These are phyloP conservation scores for Dioszegia hungarica DNA, from an alignment of 768 basidiomycete genomes.

Conservation along the genomic window DNA sequence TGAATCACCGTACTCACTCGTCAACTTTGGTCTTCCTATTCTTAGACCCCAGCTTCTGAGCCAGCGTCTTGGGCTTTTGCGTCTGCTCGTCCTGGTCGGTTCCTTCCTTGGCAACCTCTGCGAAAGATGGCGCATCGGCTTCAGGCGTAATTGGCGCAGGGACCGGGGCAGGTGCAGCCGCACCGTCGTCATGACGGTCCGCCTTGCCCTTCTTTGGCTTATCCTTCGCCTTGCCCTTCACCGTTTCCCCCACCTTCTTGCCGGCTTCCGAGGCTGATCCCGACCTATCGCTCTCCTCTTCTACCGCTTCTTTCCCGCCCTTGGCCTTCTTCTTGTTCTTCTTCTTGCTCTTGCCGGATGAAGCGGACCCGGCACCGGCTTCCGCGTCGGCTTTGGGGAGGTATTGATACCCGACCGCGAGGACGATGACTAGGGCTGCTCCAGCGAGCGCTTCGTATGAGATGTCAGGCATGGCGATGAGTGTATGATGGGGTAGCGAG, in stretches of 20 bases:
- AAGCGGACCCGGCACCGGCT: background rate
- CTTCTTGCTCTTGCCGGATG: slow-evolving; percentile 19
- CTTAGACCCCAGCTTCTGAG: slow-evolving; percentile 37
- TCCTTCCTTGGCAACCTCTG: background rate
- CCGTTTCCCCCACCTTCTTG: background rate
- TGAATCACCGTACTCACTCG: slow-evolving; percentile 25
- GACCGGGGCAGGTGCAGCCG: background rate
- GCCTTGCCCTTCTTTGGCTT: background rate
- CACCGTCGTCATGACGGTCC: too few relatives aligned
- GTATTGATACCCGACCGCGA: slow-evolving; percentile 36
- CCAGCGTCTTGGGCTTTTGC: slow-evolving; percentile 32
- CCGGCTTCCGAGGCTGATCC: background rate
- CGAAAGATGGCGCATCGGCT: background rate
- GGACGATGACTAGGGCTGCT: slow-evolving; percentile 29
- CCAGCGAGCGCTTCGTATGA: slow-evolving; percentile 39
- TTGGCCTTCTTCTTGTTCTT: slow-evolving; percentile 29
- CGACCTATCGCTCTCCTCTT: background rate
- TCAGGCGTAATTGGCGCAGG: background rate
- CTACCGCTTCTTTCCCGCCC: background rate
- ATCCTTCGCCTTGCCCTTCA: background rate
- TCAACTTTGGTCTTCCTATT: slow-evolving; percentile 36
- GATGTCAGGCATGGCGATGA: slow-evolving; percentile 38
- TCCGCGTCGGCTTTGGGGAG: slow-evolving; percentile 9
- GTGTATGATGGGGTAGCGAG: background rate
- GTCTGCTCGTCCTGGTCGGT: background rate